A percentile compares a stretch with the other conserved stretches of the same genome.
Evolutionary conservation across 495 filamentous ascomycete species (phyloP).

Genomic region (Chaetomidium leptoderma): DNA sequence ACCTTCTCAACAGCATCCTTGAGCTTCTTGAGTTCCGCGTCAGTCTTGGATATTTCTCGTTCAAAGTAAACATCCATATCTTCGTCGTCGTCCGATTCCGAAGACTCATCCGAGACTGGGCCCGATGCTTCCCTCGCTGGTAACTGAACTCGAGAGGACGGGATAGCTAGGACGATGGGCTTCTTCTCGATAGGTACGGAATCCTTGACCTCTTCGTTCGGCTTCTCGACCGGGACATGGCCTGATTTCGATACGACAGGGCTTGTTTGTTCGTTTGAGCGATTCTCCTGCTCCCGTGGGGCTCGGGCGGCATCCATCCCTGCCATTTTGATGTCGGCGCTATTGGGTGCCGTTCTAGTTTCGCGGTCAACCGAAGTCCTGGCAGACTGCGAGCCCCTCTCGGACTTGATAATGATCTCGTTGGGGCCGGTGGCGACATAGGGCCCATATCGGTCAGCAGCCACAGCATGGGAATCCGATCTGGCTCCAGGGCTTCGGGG

Average conservation of each 20-base stretch:
- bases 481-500: slow-evolving; percentile 47
- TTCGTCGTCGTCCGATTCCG: slow-evolving; percentile 51
- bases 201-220: slow-evolving; percentile 2
- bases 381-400: slow-evolving; percentile 40
- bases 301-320: slow-evolving; percentile 16
- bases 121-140: slow-evolving; percentile 29
- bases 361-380: slow-evolving; percentile 39
- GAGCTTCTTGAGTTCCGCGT: slow-evolving; percentile 40
- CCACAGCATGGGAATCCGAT: slow-evolving; percentile 29
- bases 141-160: slow-evolving; percentile 21
- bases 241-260: slow-evolving; percentile 4
- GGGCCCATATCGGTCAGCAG: slow-evolving; percentile 33
- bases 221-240: background rate
- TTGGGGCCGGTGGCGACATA: slow-evolving; percentile 33
- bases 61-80: slow-evolving; percentile 51
- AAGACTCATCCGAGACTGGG: slow-evolving; percentile 33
- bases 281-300: slow-evolving; percentile 10
- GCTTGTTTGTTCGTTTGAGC: slow-evolving; percentile 1
- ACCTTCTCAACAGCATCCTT: slow-evolving; percentile 26
- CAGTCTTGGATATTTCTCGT: slow-evolving; percentile 40
- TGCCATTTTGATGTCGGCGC: slow-evolving; percentile 23
- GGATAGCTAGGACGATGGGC: slow-evolving; percentile 17
- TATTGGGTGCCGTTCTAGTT: slow-evolving; percentile 17
- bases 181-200: background rate
- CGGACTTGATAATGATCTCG: slow-evolving; percentile 32